Evolutionary conservation across 352 stramenopile genomes (phyloP), one percentile per base, ranked within the genome.

Genomic region (Phytophthora quininea): DNA sequence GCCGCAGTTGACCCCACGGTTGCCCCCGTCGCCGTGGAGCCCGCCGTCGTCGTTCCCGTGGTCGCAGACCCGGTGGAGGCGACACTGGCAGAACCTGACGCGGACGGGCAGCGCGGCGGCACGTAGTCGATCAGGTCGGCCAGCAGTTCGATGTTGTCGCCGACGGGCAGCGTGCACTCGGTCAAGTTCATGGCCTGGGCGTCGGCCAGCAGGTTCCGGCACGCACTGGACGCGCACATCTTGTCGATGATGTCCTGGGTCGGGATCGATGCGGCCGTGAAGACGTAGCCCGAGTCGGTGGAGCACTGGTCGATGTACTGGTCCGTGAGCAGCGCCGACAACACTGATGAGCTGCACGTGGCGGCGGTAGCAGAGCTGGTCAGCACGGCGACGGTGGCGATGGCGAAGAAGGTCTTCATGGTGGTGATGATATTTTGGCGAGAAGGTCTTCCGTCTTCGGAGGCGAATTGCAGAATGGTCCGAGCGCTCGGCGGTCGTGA

Each of bases 101-200:
- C 61, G 7, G 65, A 73, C n/a, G 67, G 32, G 45, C 71, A 79
- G 14, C 60, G 57, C 5, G 50, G 24, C 49, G 60, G 57, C 46
- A 77, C 61, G 56, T 69, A 74, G 64, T 80, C 59, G 19, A 77
- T 61, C 3, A 80, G 62, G 49, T 80, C 72, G 7, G 68, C 64
- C 15, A 58, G 49, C 2, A 80, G 61, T 4, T 30, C 54, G 64
- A 80, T 80, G 46, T 71, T 54, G 56, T 68, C 55, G 4, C 72
- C 72, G 43, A 80, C 61, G 3, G 72, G 72, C 8, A 77, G 60
- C 53, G 73, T 74, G 57, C 72, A 80, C 56, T 80, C 72, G 3
- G 60, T 37, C 19, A 72, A 35, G 54, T 76, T 47, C 31, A 74
- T 35, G 27, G 68, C 49, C 15, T 66, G 29, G 2, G 61, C 68